phyloP scores from a whole-genome alignment of 805 yeast genomes.

The Saccharomycopsis fibuligera region DNA sequence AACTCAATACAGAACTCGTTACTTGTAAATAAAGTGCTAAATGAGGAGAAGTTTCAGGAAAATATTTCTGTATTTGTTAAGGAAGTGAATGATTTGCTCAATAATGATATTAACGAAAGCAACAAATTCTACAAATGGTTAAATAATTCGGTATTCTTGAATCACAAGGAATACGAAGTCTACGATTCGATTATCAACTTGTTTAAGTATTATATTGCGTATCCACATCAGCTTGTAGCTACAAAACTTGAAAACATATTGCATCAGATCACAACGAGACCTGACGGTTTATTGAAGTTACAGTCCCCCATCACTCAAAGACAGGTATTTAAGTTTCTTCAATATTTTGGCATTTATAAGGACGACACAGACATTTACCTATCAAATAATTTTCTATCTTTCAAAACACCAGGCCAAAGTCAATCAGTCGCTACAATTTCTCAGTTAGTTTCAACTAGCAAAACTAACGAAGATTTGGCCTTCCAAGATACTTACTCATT shows the following conservation, averaged over 20 bases:
- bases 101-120: slow-evolving; percentile 6
- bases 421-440: slow-evolving; percentile 5
- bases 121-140: slow-evolving; percentile 19
- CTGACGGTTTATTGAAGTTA: not conserved
- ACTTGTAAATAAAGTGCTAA: slow-evolving; percentile 23
- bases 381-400: slow-evolving; percentile 23
- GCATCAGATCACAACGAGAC: not conserved
- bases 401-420: not conserved
- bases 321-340: slow-evolving; percentile 16
- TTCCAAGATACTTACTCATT: not conserved
- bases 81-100: slow-evolving; percentile 17
- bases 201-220: slow-evolving; percentile 27
- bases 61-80: slow-evolving; percentile 23
- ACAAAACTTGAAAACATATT: slow-evolving; percentile 17
- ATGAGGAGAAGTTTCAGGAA: slow-evolving; percentile 25
- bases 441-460: not conserved
- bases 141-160: slow-evolving; percentile 22
- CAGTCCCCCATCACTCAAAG: not conserved
- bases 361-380: slow-evolving; percentile 26
- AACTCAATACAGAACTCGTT: slow-evolving; percentile 18
- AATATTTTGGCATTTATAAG: slow-evolving; percentile 21
- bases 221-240: slow-evolving; percentile 33
- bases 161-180: slow-evolving; percentile 21
- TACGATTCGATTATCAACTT: slow-evolving; percentile 25
- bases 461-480: not conserved